A percentile compares a stretch with the other conserved stretches of the same genome.
Conservation (phyloP, 2,329 filamentous ascomycete genomes). For the Colletotrichum tanaceti region DNA sequence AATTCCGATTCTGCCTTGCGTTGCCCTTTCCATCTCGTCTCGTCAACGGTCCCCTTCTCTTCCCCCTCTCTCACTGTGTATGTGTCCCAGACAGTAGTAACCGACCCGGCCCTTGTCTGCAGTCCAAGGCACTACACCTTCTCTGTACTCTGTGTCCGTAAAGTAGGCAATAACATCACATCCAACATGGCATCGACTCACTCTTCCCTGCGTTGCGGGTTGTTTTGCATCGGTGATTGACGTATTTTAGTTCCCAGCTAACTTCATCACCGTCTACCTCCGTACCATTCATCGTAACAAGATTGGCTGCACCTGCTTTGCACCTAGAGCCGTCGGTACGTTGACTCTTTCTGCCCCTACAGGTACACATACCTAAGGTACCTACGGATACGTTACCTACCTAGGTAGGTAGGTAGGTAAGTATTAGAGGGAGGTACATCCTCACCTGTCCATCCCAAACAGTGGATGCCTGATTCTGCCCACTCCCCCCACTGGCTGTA, state of each 20-base stretch:
- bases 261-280: not conserved
- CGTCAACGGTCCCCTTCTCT: not conserved
- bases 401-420: too few species aligned
- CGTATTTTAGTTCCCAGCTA: not conserved
- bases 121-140: not conserved
- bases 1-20: not conserved
- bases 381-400: too few species aligned
- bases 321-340: not conserved
- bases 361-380: too few species aligned
- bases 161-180: not conserved
- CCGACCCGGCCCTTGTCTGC: not conserved
- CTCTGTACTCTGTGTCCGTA: not conserved
- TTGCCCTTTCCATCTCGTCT: not conserved
- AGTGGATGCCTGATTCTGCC: not conserved
- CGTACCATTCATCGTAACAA: not conserved
- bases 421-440: not conserved
- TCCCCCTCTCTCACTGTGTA: not conserved
- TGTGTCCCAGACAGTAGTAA: not conserved
- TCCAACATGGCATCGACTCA: not conserved
- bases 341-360: not conserved
- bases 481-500: not conserved
- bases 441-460: not conserved
- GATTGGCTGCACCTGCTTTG: not conserved
- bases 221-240: not conserved
- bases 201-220: not conserved